A percentile compares a stretch with the other conserved stretches of the same genome.
Evolutionary conservation across 106 monocot species (phyloP).

Genomic region (Gastrodia elata): DNA sequence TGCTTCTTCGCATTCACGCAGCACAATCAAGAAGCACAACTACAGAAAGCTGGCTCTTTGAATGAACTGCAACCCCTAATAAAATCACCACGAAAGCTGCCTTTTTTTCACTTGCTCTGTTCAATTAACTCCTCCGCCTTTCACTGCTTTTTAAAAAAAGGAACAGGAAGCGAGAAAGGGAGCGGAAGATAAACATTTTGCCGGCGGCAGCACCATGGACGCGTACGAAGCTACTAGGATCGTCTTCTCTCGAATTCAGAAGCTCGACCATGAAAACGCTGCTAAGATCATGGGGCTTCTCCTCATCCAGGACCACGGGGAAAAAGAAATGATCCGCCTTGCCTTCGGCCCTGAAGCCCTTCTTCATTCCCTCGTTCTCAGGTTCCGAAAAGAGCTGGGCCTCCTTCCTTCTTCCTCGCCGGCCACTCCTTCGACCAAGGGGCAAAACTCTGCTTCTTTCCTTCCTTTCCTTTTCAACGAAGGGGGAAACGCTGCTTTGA

Average conservation of each 20-base stretch:
- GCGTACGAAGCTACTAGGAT: constrained; percentile 88
- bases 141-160: not conserved
- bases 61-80: not conserved
- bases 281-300: constrained; percentile 79
- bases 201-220: constrained; percentile 47
- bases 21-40: not conserved
- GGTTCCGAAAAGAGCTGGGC: constrained; percentile 50
- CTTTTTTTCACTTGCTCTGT: not conserved
- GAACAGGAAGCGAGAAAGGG: not conserved
- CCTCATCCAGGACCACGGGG: constrained; percentile 69
- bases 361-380: constrained; percentile 51
- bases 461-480: constrained; percentile 51
- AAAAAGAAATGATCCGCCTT: constrained; percentile 79
- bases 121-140: not conserved
- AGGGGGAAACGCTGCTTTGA: constrained; percentile 33
- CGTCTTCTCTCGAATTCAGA: constrained; percentile 81
- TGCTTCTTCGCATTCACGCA: not conserved
- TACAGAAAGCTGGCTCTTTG: not conserved
- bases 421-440: constrained; percentile 1
- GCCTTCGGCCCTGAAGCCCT: constrained; percentile 74
- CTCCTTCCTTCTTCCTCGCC: constrained; percentile 20
- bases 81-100: not conserved
- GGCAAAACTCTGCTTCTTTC: constrained; percentile 27
- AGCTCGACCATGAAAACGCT: constrained; percentile 76
- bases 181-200: not conserved